Conservation (phyloP, 345 rosid genomes). For the Eucalyptus sideroxylon region DNA sequence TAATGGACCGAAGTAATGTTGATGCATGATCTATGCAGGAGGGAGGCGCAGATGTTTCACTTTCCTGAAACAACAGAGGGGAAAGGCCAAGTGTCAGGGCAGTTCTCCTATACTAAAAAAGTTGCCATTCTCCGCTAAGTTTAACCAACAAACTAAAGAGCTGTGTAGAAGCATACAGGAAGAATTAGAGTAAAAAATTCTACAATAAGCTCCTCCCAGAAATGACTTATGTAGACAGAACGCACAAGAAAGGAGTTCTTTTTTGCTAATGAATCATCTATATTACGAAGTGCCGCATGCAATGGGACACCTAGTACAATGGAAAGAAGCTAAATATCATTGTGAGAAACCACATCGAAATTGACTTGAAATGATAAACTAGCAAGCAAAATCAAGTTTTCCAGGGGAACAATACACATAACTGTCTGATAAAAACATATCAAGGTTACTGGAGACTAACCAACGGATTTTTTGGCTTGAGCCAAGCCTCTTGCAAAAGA, state of each 20-base stretch:
- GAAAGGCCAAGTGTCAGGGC: not conserved
- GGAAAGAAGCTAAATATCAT: not conserved
- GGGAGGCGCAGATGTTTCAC: constrained; percentile 23
- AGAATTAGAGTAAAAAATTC: not conserved
- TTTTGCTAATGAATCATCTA: not conserved
- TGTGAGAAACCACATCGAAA: not conserved
- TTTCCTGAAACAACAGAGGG: constrained; percentile 16
- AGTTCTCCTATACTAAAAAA: not conserved
- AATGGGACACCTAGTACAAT: not conserved
- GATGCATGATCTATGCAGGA: constrained; percentile 64
- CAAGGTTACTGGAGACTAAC: constrained; percentile 17
- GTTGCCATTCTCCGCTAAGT: not conserved
- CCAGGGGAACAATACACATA: not conserved
- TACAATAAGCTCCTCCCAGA: not conserved
- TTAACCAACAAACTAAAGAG: not conserved
- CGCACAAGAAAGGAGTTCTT: not conserved
- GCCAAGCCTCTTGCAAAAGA: constrained; percentile 75
- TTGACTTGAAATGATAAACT: not conserved
- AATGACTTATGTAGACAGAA: not conserved
- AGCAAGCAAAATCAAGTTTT: not conserved
- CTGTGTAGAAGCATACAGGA: not conserved
- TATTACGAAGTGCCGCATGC: not conserved
- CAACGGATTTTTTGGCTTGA: constrained; percentile 14
- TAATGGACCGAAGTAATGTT: constrained; percentile 40
- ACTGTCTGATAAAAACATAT: not conserved